Evolutionary conservation across 2,329 filamentous ascomycete genomes (phyloP), one percentile per base, ranked within the genome.

Genomic region (Pezicula carpinea): DNA sequence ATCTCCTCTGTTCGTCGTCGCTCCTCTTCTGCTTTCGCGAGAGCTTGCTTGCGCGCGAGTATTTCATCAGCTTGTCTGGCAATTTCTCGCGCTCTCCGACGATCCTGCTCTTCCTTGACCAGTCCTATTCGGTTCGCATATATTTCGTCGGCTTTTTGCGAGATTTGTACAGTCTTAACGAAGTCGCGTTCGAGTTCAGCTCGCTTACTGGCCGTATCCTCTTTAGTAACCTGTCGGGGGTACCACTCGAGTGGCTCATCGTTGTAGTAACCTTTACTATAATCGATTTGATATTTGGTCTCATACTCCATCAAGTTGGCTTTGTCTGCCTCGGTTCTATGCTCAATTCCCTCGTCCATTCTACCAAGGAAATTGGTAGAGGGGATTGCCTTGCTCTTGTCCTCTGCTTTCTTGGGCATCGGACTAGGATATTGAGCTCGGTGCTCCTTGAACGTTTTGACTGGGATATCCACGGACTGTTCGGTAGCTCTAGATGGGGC

Each of bases 201-300:
- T 38, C 52, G 53, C 29, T 51, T 50, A 36, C 38, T 46, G 36
- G 50, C 43, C 21, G 55, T 59, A 19, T 60, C 53, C 13, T 36
- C 31, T n/a, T 40, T 14, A 15, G 38, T 23, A 15, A 40, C 18
- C 19, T 23, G 13, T 19, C 38, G 38, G 6, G 38, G 38, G 22
- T 40, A 40, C 38, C 38, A 40, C n/a, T 40, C 38, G n/a, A 23
- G 19, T n/a, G 38, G 38, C 22, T 40, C 38, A 29, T 70, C 66
- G n/a, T 68, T 58, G 15, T 58, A 49, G 31, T 54, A 53, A 17
- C 63, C 54, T 1, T 69, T 64, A 17, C 63, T 61, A 55, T 72
- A 72, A 44, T 63, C 62, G 50, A 60, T 29, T 19, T 26, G 10
- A 29, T 17, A 33, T 10, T 29, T 14, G 8, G 36, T 32, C 13